Percentiles rank a stretch among this genome's conserved stretches.
Conservation (phyloP, 108 stramenopile genomes). For the Schizochytrium sp. region DNA sequence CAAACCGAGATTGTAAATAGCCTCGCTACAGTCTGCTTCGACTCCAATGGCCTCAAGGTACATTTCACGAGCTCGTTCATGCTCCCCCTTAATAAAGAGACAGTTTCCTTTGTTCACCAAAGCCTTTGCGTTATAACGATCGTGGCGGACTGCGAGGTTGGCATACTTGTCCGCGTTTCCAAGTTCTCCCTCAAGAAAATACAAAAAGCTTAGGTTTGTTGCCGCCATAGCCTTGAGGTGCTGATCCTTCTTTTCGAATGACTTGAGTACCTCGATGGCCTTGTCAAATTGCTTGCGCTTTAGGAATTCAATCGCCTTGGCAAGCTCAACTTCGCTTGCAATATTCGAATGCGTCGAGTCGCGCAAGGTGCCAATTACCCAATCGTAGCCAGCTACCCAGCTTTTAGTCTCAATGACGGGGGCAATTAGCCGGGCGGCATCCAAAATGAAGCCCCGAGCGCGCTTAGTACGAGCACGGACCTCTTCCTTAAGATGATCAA, state of each 20-base stretch:
- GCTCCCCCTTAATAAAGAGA: constrained; percentile 80
- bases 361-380: constrained; percentile 82
- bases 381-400: constrained; percentile 80
- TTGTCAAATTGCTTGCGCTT: constrained; percentile 75
- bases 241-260: constrained; percentile 84
- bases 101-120: constrained; percentile 93
- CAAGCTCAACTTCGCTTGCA: constrained; percentile 80
- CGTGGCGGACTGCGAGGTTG: constrained; percentile 80
- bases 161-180: constrained; percentile 82
- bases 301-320: constrained; percentile 78
- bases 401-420: constrained; percentile 76
- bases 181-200: constrained; percentile 86
- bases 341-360: constrained; percentile 75
- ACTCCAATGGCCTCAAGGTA: constrained; percentile 90
- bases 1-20: constrained; percentile 88
- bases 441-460: constrained; percentile 70
- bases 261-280: constrained; percentile 75
- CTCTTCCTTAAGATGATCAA: constrained; percentile 31
- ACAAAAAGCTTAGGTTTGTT: constrained; percentile 87
- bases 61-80: constrained; percentile 80
- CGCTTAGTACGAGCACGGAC: constrained; percentile 55
- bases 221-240: constrained; percentile 82
- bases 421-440: constrained; percentile 83
- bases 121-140: constrained; percentile 88
- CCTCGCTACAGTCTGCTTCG: constrained; percentile 86